Evolutionary conservation across 2,329 filamentous ascomycete genomes (phyloP), one percentile per base, ranked within the genome.

Genomic region (Pyrenophora tritici-repentis): DNA sequence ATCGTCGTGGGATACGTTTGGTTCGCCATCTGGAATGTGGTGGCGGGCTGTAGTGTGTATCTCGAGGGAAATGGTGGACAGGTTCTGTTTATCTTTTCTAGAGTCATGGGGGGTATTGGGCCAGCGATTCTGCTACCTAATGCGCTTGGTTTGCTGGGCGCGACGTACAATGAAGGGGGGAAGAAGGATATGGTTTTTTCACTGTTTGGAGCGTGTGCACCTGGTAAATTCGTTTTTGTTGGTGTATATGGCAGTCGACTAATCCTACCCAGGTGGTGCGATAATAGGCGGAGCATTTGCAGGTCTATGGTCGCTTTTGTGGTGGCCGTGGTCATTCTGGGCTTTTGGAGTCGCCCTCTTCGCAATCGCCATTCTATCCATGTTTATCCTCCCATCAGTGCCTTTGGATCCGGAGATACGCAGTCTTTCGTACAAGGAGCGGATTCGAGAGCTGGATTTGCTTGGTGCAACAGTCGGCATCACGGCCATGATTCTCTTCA

Each of bases 91-190:
- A 68, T 70, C 31, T 71, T 72, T 34, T 63, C 69, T 1, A 56
- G 74, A 33, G 74, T 69, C 0, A 40, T 76, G 20, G 63, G 68
- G 39, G 80, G 84, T 0, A 78, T 86, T 14, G 87, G 86, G 0
- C 83, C 84, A 0, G 84, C 85, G 0, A 75, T 89, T 29, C 73
- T 80, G 9, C 73, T 89, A 18, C 86, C 87, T 0, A 89, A 87
- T 55, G 84, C 78, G 0, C 70, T 89, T 17, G 86, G 85, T 2
- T 76, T 90, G 10, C 68, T 89, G 0, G 85, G 84, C 2, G 74
- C 75, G 0, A 78, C 80, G 0, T 88, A 86, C 56, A 71, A 76
- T 0, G 81, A 81, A 0, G 85, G 85, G 0, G 74, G 70, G 44
- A 76, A 79, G 50, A 87, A 87, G 67, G 79, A 83, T 40, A 81